Conservation (phyloP, 441 rosid species). For the Dalechampia spathulata region DNA sequence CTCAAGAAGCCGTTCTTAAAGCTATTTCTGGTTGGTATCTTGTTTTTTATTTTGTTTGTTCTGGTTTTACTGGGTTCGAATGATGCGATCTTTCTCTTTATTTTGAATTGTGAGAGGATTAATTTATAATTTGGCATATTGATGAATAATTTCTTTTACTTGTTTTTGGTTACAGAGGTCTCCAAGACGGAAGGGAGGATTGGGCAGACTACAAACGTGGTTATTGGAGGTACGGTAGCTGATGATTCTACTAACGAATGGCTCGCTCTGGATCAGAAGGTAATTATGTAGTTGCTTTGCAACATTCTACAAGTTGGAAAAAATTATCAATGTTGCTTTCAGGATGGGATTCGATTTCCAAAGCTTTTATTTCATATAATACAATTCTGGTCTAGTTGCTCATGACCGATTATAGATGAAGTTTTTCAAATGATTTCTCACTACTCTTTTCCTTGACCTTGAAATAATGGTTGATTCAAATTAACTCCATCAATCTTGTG, state of each 20-base stretch:
- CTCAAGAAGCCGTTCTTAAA: slow-evolving; percentile 92
- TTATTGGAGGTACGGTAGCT: slow-evolving; percentile 84
- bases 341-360: no score
- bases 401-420: no score
- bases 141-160: slow-evolving; percentile 3
- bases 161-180: slow-evolving; percentile 45
- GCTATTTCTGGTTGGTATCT: slow-evolving; percentile 67
- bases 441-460: no score
- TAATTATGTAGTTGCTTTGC: slow-evolving; percentile 12
- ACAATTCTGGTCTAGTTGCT: no score
- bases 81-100: neutral
- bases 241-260: slow-evolving; percentile 88
- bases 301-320: neutral
- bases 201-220: slow-evolving; percentile 85
- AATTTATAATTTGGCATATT: neutral
- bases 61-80: neutral
- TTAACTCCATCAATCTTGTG: no score
- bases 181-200: slow-evolving; percentile 90
- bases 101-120: neutral
- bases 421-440: no score
- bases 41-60: no score
- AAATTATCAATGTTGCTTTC: no score
- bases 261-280: slow-evolving; percentile 95
- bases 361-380: no score
- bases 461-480: no score